A percentile compares a stretch with the other conserved stretches of the same genome.
Evolutionary conservation across 2,329 filamentous ascomycete genomes (phyloP).

Genomic region (Fusarium chaquense): DNA sequence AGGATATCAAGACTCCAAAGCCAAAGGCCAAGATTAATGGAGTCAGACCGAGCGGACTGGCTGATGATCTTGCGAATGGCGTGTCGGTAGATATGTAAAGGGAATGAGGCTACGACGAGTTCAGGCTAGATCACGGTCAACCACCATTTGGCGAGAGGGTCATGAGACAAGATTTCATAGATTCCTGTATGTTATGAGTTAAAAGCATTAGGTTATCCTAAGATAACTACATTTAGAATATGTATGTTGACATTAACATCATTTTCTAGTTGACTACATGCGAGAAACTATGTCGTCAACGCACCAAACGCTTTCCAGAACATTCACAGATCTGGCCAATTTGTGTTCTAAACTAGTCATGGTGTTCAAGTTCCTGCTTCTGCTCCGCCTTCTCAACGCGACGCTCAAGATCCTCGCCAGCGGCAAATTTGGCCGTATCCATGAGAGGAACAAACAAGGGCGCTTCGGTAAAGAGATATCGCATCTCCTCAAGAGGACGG

Average conservation of each 20-base stretch:
- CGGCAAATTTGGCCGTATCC: constrained; percentile 44
- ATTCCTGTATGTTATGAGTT: neutral
- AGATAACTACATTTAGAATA: neutral
- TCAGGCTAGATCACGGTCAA: neutral
- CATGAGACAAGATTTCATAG: neutral
- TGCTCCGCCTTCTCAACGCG: constrained; percentile 30
- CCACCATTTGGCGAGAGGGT: neutral
- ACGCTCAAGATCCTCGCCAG: constrained; percentile 28
- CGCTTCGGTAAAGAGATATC: constrained; percentile 28
- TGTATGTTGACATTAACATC: neutral
- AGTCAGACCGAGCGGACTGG: neutral
- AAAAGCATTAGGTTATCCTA: neutral
- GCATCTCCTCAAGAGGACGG: constrained; percentile 75
- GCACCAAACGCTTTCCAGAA: neutral
- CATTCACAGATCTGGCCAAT: neutral
- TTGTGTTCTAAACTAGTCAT: neutral
- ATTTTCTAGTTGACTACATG: neutral
- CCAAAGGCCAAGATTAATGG: neutral
- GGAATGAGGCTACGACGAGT: neutral
- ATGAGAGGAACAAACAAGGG: constrained; percentile 27
- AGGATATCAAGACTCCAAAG: neutral
- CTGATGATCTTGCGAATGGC: neutral
- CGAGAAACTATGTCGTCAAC: neutral
- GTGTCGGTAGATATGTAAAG: neutral
- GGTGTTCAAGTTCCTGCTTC: constrained; percentile 28